These are phyloP conservation scores for Chenopodium album DNA, from an alignment of 148 eudicot species.

Conservation along the genomic window DNA sequence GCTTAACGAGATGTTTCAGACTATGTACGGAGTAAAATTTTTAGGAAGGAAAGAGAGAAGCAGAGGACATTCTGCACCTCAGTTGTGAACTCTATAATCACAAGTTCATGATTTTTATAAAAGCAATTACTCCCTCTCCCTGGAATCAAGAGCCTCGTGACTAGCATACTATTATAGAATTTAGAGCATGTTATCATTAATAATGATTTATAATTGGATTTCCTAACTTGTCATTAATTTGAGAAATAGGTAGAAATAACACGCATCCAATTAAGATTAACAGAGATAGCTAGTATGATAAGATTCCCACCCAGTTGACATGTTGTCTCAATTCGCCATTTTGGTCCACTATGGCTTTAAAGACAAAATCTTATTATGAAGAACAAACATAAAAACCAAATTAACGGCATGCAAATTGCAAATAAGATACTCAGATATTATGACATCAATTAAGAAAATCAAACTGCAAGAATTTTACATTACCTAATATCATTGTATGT, in stretches of 20 bases:
- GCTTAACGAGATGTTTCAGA: not conserved
- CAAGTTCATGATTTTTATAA: not conserved
- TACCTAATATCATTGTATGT: slow-evolving; percentile 75
- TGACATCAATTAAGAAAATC: not conserved
- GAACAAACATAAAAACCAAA: not conserved
- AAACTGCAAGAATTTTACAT: not conserved
- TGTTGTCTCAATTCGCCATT: not conserved
- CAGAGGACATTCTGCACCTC: not conserved
- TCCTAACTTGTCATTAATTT: not conserved
- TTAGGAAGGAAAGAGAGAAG: not conserved
- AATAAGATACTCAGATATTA: slow-evolving; percentile 4
- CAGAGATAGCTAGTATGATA: not conserved
- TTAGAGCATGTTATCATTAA: too few species aligned
- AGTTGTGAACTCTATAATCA: not conserved
- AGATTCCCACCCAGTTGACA: not conserved
- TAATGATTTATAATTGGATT: too few species aligned
- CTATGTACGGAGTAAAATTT: not conserved
- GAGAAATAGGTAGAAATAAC: too few species aligned
- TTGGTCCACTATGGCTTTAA: not conserved
- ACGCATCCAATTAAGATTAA: not conserved
- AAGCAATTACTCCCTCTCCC: not conserved
- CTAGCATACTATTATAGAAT: too few species aligned
- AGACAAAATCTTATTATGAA: not conserved
- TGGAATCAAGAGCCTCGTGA: not conserved
- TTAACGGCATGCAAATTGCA: not conserved